Evolutionary conservation across 805 yeast genomes (phyloP).

Genomic region (Sporopachydermia lactativora): DNA sequence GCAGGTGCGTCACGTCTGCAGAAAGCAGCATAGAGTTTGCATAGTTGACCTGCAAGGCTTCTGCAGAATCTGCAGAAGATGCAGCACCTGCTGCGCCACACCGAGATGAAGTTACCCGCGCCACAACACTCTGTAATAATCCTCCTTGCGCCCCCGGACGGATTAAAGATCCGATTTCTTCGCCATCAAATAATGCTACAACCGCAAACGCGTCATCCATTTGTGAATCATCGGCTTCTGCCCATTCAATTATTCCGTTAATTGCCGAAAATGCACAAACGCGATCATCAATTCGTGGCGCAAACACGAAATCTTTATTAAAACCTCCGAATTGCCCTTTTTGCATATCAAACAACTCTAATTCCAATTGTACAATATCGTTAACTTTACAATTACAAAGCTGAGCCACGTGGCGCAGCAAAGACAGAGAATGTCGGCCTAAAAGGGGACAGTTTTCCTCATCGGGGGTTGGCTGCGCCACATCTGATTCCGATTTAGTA

Average conservation of each 20-base stretch:
- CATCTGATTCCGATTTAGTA: conserved; percentile 20
- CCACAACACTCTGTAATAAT: conserved; percentile 47
- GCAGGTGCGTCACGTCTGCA: conserved; percentile 74
- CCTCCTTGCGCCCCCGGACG: conserved; percentile 80
- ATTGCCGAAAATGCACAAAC: conserved; percentile 67
- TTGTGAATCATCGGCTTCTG: conserved; percentile 12
- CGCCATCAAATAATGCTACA: conserved; percentile 63
- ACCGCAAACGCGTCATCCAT: conserved; percentile 16
- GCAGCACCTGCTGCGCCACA: conserved; percentile 13
- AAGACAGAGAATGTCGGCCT: conserved; percentile 52
- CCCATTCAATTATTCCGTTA: conserved; percentile 36
- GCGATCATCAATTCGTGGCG: conserved; percentile 80
- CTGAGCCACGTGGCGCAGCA: conserved; percentile 56
- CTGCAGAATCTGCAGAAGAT: conserved; percentile 11
- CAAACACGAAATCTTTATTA: conserved; percentile 59
- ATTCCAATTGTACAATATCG: conserved; percentile 55
- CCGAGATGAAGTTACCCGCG: conserved; percentile 27
- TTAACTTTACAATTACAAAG: conserved; percentile 43
- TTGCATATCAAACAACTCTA: conserved; percentile 73
- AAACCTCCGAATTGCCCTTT: conserved; percentile 70
- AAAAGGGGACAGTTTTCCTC: conserved; percentile 50
- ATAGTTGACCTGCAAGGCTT: conserved; percentile 27
- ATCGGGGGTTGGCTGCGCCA: conserved; percentile 38
- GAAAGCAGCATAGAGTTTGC: conserved; percentile 73
- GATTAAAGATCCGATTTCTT: conserved; percentile 71